Conservation (phyloP, 306 rosid species). For the Gleditsia sinensis region DNA sequence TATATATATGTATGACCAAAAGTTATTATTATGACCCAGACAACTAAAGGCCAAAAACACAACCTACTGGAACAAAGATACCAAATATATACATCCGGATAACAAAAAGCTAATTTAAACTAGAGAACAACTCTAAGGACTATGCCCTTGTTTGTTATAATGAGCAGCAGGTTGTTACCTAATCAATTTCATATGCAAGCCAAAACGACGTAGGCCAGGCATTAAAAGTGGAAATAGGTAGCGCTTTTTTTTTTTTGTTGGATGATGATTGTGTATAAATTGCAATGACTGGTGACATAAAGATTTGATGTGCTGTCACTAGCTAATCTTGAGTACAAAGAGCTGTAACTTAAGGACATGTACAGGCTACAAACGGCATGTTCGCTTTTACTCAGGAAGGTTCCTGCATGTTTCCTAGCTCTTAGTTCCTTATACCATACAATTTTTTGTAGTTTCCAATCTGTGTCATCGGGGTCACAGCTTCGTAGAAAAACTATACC, state of each 20-base stretch:
- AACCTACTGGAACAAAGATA: neutral
- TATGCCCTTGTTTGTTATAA: constrained; percentile 30
- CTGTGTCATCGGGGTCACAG: constrained; percentile 19
- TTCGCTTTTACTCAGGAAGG: constrained; percentile 47
- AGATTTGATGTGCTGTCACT: constrained; percentile 36
- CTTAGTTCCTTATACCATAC: constrained; percentile 5
- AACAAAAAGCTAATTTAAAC: neutral
- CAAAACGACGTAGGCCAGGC: constrained; percentile 9
- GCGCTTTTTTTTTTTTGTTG: neutral
- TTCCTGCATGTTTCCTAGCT: constrained; percentile 54
- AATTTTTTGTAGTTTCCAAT: constrained; percentile 32
- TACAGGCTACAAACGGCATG: constrained; percentile 41
- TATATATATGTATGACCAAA: too few relatives aligned
- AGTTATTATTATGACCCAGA: neutral
- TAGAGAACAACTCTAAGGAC: neutral
- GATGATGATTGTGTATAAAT: constrained; percentile 40
- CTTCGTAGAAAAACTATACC: constrained; percentile 3
- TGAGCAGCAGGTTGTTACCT: constrained; percentile 24
- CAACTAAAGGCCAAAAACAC: constrained; percentile 3
- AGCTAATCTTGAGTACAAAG: constrained; percentile 12
- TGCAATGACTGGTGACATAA: constrained; percentile 42
- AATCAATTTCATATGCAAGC: constrained; percentile 21
- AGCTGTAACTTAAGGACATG: constrained; percentile 34
- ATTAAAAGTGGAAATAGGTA: constrained; percentile 19
- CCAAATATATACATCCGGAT: neutral